phyloP scores from a whole-genome alignment of 1,284 basidiomycete genomes.

The Sporisorium graminicola region DNA sequence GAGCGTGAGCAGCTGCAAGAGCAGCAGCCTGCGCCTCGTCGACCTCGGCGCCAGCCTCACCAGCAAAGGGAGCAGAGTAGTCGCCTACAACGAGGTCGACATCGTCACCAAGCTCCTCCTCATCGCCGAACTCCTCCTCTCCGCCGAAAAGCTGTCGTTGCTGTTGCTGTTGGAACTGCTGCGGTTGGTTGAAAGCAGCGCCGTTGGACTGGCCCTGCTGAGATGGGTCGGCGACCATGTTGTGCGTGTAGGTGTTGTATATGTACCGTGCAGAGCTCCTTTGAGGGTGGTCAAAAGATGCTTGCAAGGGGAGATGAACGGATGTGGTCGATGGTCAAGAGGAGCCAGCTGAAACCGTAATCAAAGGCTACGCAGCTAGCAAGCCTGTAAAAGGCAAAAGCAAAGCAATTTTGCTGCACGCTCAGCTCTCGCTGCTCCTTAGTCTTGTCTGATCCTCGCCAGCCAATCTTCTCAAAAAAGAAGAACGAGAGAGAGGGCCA shows the following conservation, averaged over 20 bases:
- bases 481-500: neutral
- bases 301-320: slow-evolving; percentile 23
- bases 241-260: neutral
- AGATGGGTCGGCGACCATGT: slow-evolving; percentile 39
- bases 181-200: slow-evolving; percentile 46
- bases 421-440: neutral
- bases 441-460: neutral
- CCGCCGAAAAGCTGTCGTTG: slow-evolving; percentile 56
- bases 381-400: no score
- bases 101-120: slow-evolving; percentile 58
- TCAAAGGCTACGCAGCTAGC: slow-evolving; percentile 4
- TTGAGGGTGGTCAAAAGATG: slow-evolving; percentile 36
- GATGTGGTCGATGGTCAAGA: slow-evolving; percentile 8
- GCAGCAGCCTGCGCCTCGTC: slow-evolving; percentile 55
- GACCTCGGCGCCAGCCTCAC: slow-evolving; percentile 38
- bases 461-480: slow-evolving; percentile 6
- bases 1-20: slow-evolving; percentile 57
- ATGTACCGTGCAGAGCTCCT: slow-evolving; percentile 27
- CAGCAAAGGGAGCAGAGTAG: slow-evolving; percentile 35
- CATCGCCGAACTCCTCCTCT: slow-evolving; percentile 53
- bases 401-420: neutral
- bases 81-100: slow-evolving; percentile 56
- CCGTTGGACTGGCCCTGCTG: slow-evolving; percentile 43
- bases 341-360: neutral
- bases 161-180: slow-evolving; percentile 37